Evolutionary conservation across 2,329 filamentous ascomycete genomes (phyloP), one percentile per base, ranked within the genome.

Genomic region (Trichoderma asperellum): DNA sequence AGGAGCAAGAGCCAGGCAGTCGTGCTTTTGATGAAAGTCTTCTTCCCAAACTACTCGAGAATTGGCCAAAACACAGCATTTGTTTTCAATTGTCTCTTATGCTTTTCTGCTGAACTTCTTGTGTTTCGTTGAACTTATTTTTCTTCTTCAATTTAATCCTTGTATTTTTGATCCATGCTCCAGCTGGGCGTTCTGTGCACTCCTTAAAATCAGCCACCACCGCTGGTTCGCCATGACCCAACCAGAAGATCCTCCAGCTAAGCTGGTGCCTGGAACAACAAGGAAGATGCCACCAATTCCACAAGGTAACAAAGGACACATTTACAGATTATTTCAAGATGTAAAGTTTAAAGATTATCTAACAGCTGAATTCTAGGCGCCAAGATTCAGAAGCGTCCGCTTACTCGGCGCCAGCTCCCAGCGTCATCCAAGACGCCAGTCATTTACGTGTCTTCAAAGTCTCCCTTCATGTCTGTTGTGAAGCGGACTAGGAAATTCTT

Each of bases 391-490:
- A 86, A 86, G 74, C 83, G 85, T 10, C 83, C 85, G 5, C 77
- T 85, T 53, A 76, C 77, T 72, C 76, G 81, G 71, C 79, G 75
- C 7, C 81, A 82, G 65, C 75, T 78, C 12, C 80, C 82, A n/a
- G 76, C 78, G 16, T 82, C 83, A 24, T 81, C 82, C 59, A 83
- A 81, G 62, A 75, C 80, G 8, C 80, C 78, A 57, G 76, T 86
- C 70, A 83, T 94, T 77, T 92, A 93, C 81, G 83, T 94, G 69
- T 88, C 87, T 47, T 80, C 86, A 52, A 83, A 83, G 47, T 89
- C 90, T 0, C 88, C 89, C 7, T 92, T 92, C 81, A 87, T 92
- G 79, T 87, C 90, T 12, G 83, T 87, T 5, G 84, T 92, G 14
- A 88, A 88, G 74, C 89, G 91, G 62, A 86, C 89, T 16, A 86